These are phyloP conservation scores for Yamadazyma diospyri DNA, from an alignment of 1,139 yeast species.

Conservation along the genomic window DNA sequence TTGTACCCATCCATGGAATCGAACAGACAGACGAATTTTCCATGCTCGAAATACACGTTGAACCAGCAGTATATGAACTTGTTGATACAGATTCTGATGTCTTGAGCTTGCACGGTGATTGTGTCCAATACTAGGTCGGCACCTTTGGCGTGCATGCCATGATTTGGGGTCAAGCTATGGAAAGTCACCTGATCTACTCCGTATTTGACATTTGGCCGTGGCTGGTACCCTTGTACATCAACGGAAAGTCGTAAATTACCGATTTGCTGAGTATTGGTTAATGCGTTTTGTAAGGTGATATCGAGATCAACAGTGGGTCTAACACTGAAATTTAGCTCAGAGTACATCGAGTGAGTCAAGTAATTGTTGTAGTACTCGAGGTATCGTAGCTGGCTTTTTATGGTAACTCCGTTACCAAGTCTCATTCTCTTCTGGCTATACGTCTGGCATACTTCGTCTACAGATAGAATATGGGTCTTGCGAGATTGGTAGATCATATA, in stretches of 20 bases:
- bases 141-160: neutral
- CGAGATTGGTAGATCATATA: constrained; percentile 52
- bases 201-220: neutral
- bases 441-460: constrained; percentile 43
- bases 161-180: neutral
- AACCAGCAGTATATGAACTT: constrained; percentile 27
- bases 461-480: constrained; percentile 16
- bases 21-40: constrained; percentile 35
- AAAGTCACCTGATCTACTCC: neutral
- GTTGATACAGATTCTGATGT: constrained; percentile 8
- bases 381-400: constrained; percentile 65
- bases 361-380: constrained; percentile 54
- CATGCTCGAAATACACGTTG: constrained; percentile 17
- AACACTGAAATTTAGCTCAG: neutral
- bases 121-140: neutral
- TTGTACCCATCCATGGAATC: constrained; percentile 65
- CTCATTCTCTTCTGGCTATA: constrained; percentile 64
- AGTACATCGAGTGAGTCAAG: constrained; percentile 1
- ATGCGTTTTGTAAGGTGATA: neutral
- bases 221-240: constrained; percentile 3
- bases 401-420: constrained; percentile 68
- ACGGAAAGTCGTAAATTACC: neutral
- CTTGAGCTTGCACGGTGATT: constrained; percentile 1
- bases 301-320: neutral
- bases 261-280: neutral